Evolutionary conservation across 306 rosid species (phyloP), one percentile per base, ranked within the genome.

Genomic region (Myrica gale): DNA sequence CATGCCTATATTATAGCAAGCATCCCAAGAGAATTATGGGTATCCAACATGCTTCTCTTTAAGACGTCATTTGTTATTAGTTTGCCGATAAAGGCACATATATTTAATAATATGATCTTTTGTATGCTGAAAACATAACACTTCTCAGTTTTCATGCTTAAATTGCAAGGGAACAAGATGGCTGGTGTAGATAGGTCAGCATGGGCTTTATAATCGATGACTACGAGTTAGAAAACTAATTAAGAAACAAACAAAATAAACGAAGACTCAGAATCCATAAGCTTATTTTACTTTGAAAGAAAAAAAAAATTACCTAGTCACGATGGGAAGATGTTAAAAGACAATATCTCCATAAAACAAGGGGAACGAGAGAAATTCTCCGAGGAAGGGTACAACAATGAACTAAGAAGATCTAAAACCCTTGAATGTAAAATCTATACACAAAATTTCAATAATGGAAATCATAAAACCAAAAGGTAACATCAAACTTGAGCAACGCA

Each of bases 401-500:
- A 63, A 63, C 16, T 41, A 15, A 63, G 17, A 39, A 7, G n/a
- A 61, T 32, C 43, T 32, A 12, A 37, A 61, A 13, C 43, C 17
- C 32, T 55, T 19, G 37, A 15, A 8, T n/a, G 21, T 60, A n/a
- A 47, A 68, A 21, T 19, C 46, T 4, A 52, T 45, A 47, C 17
- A 8, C 62, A 37, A 69, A 47, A 54, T 62, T 63, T 66, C 56
- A 67, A 19, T n/a, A 15, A 26, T 4, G 57, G 23, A 68, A 67
- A 79, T 41, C 51, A 56, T 4, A 55, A 78, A 69, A 51, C 21
- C 4, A 4, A 17, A 79, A 43, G 50, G 45, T 41, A 67, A 23
- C 11, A 68, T 76, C 17, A 32, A 68, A 74, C 48, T 75, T 78
- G 71, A 46, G 65, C 9, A 66, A 78, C 37, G 54, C 88, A 52